These are phyloP conservation scores for Lagenidium sp. DNA, from an alignment of 352 stramenopile species.

Conservation along the genomic window DNA sequence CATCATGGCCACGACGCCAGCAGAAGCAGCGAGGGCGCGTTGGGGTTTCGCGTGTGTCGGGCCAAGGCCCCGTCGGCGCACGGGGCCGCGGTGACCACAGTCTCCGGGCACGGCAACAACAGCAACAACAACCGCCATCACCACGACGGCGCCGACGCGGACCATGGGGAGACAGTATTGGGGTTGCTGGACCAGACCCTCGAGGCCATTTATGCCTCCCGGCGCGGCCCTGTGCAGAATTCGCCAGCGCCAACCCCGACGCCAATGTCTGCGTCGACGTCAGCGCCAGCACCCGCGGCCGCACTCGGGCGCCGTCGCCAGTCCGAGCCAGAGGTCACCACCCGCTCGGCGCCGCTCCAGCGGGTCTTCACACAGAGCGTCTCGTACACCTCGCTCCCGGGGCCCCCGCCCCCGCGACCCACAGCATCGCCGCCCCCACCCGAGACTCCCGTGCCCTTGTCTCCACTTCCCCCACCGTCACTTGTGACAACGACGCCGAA, in stretches of 20 bases:
- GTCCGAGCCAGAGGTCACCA: background rate
- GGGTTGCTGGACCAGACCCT: slow-evolving; percentile 45
- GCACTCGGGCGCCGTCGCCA: background rate
- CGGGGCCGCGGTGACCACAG: too few species aligned
- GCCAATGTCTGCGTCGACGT: too few species aligned
- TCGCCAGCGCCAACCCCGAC: too few species aligned
- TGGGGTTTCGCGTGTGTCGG: too few species aligned
- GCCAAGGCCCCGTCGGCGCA: too few species aligned
- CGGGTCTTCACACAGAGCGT: slow-evolving; percentile 9
- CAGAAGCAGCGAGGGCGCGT: too few species aligned
- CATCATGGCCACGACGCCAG: too few species aligned
- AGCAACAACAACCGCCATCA: background rate
- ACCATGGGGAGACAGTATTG: slow-evolving; percentile 10
- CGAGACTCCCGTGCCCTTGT: too few species aligned
- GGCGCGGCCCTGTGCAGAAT: too few species aligned
- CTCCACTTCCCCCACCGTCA: background rate
- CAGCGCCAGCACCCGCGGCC: too few species aligned
- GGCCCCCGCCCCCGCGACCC: background rate
- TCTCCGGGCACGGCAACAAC: background rate
- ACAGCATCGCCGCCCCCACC: background rate
- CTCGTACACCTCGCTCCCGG: background rate
- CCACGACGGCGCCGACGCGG: background rate
- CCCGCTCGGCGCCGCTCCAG: slow-evolving; percentile 1
- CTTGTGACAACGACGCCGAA: background rate
- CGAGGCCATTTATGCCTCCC: slow-evolving; percentile 40